These are phyloP conservation scores for Arthrobotrys entomopaga DNA, from an alignment of 2,329 filamentous ascomycete genomes.

Conservation along the genomic window DNA sequence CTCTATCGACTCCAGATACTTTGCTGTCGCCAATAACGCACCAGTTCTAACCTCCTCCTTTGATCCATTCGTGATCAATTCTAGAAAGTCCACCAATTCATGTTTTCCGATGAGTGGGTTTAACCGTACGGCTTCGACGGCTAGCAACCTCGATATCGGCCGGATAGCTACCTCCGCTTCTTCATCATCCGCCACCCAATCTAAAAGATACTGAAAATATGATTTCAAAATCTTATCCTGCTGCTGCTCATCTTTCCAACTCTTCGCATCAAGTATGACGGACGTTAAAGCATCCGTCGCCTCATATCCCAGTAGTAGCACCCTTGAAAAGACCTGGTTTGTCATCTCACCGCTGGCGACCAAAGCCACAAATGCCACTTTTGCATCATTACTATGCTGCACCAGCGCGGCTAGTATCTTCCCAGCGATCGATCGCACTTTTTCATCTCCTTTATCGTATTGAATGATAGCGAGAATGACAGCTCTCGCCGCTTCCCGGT, in stretches of 20 bases:
- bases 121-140: slow-evolving; percentile 54
- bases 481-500: slow-evolving; percentile 22
- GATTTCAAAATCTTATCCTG: slow-evolving; percentile 52
- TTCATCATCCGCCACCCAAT: slow-evolving; percentile 27
- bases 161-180: slow-evolving; percentile 46
- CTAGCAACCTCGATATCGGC: slow-evolving; percentile 56
- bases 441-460: slow-evolving; percentile 27
- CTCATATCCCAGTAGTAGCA: slow-evolving; percentile 53
- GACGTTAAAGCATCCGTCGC: slow-evolving; percentile 57
- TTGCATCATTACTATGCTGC: slow-evolving; percentile 53
- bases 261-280: slow-evolving; percentile 54
- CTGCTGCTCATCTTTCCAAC: slow-evolving; percentile 54
- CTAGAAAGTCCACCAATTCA: slow-evolving; percentile 55
- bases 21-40: slow-evolving; percentile 57
- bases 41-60: slow-evolving; percentile 57
- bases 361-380: slow-evolving; percentile 45
- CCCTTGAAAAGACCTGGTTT: slow-evolving; percentile 35
- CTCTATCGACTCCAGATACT: slow-evolving; percentile 57
- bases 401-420: slow-evolving; percentile 56
- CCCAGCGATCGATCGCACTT: slow-evolving; percentile 45
- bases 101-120: slow-evolving; percentile 56
- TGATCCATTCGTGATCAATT: slow-evolving; percentile 54
- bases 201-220: slow-evolving; percentile 56
- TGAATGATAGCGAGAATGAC: slow-evolving; percentile 36
- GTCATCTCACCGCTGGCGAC: slow-evolving; percentile 31